Conservation (phyloP, 2,329 filamentous ascomycete genomes). For the Colletotrichum tamarilloi region DNA sequence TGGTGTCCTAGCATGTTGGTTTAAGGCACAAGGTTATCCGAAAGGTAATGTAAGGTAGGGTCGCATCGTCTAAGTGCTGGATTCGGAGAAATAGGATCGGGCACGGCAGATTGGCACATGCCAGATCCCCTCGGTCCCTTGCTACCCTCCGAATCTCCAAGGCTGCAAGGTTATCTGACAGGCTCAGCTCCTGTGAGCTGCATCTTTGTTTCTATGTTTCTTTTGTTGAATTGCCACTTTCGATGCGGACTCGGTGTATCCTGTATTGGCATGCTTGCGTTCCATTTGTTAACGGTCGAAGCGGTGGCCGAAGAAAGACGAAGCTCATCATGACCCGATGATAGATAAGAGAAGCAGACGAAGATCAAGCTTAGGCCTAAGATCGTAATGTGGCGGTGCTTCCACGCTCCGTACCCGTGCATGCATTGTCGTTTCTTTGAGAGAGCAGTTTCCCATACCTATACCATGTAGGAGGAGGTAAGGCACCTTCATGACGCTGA, state of each 20-base stretch:
- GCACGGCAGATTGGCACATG: conserved; percentile 4
- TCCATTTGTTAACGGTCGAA: not conserved
- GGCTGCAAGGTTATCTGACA: conserved; percentile 15
- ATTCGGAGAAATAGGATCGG: conserved; percentile 3
- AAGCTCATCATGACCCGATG: not conserved
- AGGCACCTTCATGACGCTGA: not conserved
- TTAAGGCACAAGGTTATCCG: not conserved
- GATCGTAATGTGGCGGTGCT: not conserved
- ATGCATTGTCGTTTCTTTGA: not conserved
- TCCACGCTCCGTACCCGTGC: not conserved
- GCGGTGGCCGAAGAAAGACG: not conserved
- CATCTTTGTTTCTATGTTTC: not conserved
- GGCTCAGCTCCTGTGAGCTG: conserved; percentile 10
- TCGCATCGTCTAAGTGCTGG: conserved; percentile 4
- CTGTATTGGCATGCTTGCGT: not conserved
- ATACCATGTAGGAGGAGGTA: not conserved
- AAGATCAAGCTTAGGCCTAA: too few species aligned
- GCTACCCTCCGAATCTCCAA: not conserved
- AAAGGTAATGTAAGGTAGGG: not conserved
- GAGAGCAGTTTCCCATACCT: not conserved
- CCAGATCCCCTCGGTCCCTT: not conserved
- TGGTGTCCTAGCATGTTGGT: conserved; percentile 3
- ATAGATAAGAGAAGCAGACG: not conserved
- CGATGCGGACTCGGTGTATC: not conserved
- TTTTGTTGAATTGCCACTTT: not conserved